Evolutionary conservation across 345 rosid genomes (phyloP).

Genomic region (Populus davidiana): DNA sequence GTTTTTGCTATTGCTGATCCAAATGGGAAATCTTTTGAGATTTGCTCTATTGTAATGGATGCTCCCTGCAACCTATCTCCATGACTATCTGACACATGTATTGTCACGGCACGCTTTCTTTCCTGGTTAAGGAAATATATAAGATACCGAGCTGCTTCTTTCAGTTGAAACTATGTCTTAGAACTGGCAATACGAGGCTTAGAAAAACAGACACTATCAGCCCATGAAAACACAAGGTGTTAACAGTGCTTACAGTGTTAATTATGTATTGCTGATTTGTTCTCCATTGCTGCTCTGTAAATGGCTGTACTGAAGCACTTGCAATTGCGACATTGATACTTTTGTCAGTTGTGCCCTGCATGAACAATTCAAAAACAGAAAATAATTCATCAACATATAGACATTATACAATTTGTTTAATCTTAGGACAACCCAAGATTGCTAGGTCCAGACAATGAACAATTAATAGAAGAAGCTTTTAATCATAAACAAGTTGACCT

Average conservation of each 20-base stretch:
- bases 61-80: slow-evolving; percentile 63
- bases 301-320: slow-evolving; percentile 65
- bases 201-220: background rate
- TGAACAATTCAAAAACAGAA: background rate
- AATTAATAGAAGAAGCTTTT: background rate
- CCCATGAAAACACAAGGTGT: background rate
- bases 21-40: slow-evolving; percentile 74
- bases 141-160: background rate
- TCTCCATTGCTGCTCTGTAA: slow-evolving; percentile 66
- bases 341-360: slow-evolving; percentile 41
- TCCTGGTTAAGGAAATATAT: slow-evolving; percentile 29
- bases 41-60: slow-evolving; percentile 41
- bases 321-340: slow-evolving; percentile 36
- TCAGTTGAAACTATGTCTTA: background rate
- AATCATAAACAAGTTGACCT: slow-evolving; percentile 32
- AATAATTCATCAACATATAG: background rate
- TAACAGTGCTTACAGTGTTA: slow-evolving; percentile 39
- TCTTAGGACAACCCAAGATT: background rate
- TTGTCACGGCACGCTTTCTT: slow-evolving; percentile 65
- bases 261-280: slow-evolving; percentile 56
- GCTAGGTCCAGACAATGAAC: background rate
- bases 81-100: slow-evolving; percentile 55
- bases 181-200: too few relatives aligned
- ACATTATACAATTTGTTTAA: background rate
- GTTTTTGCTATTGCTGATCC: slow-evolving; percentile 79